These are phyloP conservation scores for Colletotrichum eleusines DNA, from an alignment of 2,329 filamentous ascomycete species.

Conservation along the genomic window DNA sequence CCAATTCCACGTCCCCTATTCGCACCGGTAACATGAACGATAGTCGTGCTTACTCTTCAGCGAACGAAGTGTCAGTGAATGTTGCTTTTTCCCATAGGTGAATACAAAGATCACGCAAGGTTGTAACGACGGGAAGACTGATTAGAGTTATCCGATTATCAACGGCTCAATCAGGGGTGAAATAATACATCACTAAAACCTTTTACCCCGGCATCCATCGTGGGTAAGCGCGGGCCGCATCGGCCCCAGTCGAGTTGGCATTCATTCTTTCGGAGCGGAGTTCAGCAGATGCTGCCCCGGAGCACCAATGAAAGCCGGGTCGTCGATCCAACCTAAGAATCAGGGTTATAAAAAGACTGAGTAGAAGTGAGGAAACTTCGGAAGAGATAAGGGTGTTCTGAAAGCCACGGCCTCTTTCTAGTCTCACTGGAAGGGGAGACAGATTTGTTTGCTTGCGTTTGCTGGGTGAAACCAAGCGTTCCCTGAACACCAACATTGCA, in stretches of 20 bases:
- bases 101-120: not conserved
- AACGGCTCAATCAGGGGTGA: not conserved
- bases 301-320: not conserved
- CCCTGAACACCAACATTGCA: not conserved
- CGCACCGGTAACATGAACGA: constrained; percentile 8
- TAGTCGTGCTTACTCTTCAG: not conserved
- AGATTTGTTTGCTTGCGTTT: not conserved
- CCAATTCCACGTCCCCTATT: not conserved
- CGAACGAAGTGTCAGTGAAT: not conserved
- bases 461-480: not conserved
- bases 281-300: not conserved
- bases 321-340: not conserved
- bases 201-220: not conserved
- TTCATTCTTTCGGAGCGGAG: not conserved
- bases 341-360: not conserved
- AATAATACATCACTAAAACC: not conserved
- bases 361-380: not conserved
- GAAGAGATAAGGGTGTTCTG: not conserved
- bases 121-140: not conserved
- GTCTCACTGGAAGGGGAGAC: not conserved
- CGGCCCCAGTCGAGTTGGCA: constrained; percentile 1
- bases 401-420: too few relatives aligned
- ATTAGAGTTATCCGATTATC: too few relatives aligned
- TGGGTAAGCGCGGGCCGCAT: not conserved
- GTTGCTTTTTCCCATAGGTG: not conserved